phyloP scores from a whole-genome alignment of 257 asterid species.

The Buddleja alternifolia region DNA sequence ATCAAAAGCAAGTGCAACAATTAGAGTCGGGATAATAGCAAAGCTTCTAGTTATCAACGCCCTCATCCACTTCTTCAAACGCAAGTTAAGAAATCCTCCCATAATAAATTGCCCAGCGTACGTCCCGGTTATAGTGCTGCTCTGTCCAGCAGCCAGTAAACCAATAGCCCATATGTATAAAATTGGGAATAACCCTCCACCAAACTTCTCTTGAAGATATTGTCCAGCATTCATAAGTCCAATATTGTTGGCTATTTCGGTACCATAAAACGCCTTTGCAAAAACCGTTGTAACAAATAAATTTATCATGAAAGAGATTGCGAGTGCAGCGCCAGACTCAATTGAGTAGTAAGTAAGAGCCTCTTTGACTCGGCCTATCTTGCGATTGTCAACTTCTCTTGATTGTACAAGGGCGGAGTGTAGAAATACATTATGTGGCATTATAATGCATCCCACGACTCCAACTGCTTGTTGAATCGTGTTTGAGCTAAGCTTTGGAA shows the following conservation, averaged over 20 bases:
- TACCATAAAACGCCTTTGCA: conserved; percentile 77
- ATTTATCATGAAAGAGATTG: conserved; percentile 70
- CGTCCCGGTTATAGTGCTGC: conserved; percentile 84
- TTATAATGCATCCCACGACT: conserved; percentile 81
- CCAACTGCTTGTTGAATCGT: conserved; percentile 85
- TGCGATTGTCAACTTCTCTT: conserved; percentile 59
- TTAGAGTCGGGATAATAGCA: conserved; percentile 72
- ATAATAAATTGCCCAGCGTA: conserved; percentile 83
- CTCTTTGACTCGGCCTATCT: conserved; percentile 66
- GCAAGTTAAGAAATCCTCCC: conserved; percentile 76
- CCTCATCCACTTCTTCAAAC: conserved; percentile 77
- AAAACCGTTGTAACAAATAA: conserved; percentile 77
- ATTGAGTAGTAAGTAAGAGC: conserved; percentile 77
- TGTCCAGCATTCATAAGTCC: conserved; percentile 84
- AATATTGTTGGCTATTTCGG: conserved; percentile 57
- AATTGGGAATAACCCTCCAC: conserved; percentile 75
- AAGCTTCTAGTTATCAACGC: conserved; percentile 75
- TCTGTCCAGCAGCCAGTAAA: conserved; percentile 79
- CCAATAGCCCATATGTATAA: conserved; percentile 84
- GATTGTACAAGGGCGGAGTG: conserved; percentile 89
- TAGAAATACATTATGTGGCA: conserved; percentile 84
- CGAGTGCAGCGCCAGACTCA: conserved; percentile 66
- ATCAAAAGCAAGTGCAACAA: conserved; percentile 75
- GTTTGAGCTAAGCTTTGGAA: conserved; percentile 72
- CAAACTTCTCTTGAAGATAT: conserved; percentile 71